These are phyloP conservation scores for Calonectria naviculata DNA, from an alignment of 2,329 filamentous ascomycete species.

Conservation along the genomic window DNA sequence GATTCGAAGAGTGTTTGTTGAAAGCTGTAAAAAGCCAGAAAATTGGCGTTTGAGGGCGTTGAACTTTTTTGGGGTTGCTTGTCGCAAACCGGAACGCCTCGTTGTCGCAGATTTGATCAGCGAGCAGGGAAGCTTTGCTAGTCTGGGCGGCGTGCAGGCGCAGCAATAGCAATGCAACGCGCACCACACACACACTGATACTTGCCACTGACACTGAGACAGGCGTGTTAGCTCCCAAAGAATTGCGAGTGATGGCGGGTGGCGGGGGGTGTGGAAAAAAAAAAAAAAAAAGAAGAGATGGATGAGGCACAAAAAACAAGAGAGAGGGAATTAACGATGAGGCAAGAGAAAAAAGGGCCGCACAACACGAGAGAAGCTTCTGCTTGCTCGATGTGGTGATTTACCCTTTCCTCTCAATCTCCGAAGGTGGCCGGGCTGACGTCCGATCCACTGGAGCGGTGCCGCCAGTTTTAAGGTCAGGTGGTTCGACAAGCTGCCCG, in stretches of 20 bases:
- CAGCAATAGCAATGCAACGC: slow-evolving; percentile 21
- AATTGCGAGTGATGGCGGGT: background rate
- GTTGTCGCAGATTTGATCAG: slow-evolving; percentile 42
- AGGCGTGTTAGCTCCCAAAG: background rate
- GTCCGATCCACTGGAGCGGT: slow-evolving; percentile 20
- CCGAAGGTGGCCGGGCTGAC: slow-evolving; percentile 28
- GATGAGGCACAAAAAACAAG: background rate
- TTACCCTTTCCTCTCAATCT: slow-evolving; percentile 29
- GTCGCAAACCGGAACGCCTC: slow-evolving; percentile 40
- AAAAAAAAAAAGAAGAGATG: background rate
- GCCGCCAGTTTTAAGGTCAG: slow-evolving; percentile 40
- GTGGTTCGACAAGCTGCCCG: slow-evolving; percentile 32
- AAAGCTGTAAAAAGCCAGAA: slow-evolving; percentile 1
- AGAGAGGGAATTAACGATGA: slow-evolving; percentile 6
- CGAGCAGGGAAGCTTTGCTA: slow-evolving; percentile 11
- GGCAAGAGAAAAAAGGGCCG: slow-evolving; percentile 7
- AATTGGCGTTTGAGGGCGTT: slow-evolving; percentile 9
- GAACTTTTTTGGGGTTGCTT: slow-evolving; percentile 22
- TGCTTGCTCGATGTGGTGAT: slow-evolving; percentile 13
- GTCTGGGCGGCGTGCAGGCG: slow-evolving; percentile 20
- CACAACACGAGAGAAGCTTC: slow-evolving; percentile 12
- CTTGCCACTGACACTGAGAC: slow-evolving; percentile 5
- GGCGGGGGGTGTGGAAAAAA: background rate
- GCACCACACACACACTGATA: slow-evolving; percentile 1
- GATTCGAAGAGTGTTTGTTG: background rate